Percentiles rank a stretch among this genome's conserved stretches.
phyloP scores from a whole-genome alignment of 1,139 yeast species.

The Candida gigantensis region DNA sequence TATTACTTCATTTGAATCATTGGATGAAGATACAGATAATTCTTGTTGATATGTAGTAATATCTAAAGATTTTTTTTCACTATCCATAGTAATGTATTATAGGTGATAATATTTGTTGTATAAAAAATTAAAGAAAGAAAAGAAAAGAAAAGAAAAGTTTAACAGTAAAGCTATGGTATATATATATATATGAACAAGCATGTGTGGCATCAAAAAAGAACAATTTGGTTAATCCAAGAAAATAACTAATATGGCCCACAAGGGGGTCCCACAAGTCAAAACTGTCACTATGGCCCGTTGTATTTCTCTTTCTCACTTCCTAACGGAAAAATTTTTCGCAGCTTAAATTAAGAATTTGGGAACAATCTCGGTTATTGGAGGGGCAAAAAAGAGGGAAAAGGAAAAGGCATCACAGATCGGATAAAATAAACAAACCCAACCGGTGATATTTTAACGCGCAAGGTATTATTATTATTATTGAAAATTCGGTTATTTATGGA shows the following conservation, averaged over 20 bases:
- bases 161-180: background rate
- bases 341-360: conserved; percentile 3
- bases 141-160: background rate
- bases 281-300: too few species aligned
- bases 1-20: conserved; percentile 15
- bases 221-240: too few species aligned
- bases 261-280: too few species aligned
- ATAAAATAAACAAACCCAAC: background rate
- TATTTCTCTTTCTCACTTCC: too few species aligned
- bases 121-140: background rate
- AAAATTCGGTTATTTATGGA: background rate
- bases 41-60: conserved; percentile 11
- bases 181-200: background rate
- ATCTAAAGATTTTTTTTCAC: conserved; percentile 13
- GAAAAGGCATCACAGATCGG: background rate
- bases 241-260: too few species aligned
- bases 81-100: conserved; percentile 3
- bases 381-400: conserved; percentile 1
- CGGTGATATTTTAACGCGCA: too few species aligned
- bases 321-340: conserved; percentile 4
- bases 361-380: conserved; percentile 4
- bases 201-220: background rate
- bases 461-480: background rate
- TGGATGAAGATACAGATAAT: conserved; percentile 11
- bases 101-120: background rate